Conservation (phyloP, 805 yeast genomes). For the Lipomyces yamadae region DNA sequence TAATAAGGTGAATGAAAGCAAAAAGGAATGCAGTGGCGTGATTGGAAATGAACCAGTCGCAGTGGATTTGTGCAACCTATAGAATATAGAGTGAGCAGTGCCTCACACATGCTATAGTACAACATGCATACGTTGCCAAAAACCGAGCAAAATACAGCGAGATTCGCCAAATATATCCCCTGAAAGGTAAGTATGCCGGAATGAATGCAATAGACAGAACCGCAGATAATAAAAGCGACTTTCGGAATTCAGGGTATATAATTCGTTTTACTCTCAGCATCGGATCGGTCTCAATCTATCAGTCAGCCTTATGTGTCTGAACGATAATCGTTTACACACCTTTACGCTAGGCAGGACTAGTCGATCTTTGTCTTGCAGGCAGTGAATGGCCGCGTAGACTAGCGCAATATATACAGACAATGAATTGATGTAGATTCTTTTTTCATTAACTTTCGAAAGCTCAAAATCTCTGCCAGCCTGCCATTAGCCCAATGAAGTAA, state of each 20-base stretch:
- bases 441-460: constrained; percentile 32
- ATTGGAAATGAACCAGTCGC: constrained; percentile 32
- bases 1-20: constrained; percentile 26
- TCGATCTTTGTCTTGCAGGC: constrained; percentile 28
- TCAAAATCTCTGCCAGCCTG: constrained; percentile 29
- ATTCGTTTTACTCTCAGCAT: constrained; percentile 17
- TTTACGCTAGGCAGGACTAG: constrained; percentile 22
- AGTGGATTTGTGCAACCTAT: constrained; percentile 32
- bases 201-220: constrained; percentile 7
- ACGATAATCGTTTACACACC: constrained; percentile 6
- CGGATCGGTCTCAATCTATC: constrained; percentile 27
- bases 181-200: constrained; percentile 26
- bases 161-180: constrained; percentile 31
- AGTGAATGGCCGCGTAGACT: constrained; percentile 24
- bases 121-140: constrained; percentile 16
- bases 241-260: background rate
- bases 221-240: background rate
- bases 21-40: constrained; percentile 27
- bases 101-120: background rate
- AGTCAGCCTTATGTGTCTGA: background rate
- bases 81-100: constrained; percentile 13
- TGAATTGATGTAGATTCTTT: constrained; percentile 20
- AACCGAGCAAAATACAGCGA: constrained; percentile 16
- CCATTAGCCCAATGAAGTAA: background rate
- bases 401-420: constrained; percentile 25